Conservation (phyloP, 1,284 basidiomycete species). For the Hypsizygus ulmarius region DNA sequence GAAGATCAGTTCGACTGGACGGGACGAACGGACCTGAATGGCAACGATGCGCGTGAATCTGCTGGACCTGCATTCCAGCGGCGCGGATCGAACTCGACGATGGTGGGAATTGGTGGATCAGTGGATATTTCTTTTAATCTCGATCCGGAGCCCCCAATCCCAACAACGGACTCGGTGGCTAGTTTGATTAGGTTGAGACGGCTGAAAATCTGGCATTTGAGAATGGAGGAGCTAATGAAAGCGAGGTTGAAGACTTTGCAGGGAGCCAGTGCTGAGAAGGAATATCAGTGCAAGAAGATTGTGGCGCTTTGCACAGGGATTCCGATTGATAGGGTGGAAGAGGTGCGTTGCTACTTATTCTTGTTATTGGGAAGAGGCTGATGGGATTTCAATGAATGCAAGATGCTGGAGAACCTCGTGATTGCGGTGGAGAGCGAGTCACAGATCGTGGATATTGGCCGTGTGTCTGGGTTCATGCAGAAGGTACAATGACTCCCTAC, state of each 20-base stretch:
- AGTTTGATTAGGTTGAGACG: conserved; percentile 71
- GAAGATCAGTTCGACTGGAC: conserved; percentile 88
- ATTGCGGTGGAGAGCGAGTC: conserved; percentile 89
- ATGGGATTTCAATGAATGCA: conserved; percentile 32
- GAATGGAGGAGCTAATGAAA: conserved; percentile 74
- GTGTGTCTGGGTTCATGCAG: conserved; percentile 89
- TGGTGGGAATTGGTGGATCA: conserved; percentile 49
- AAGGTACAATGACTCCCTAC: conserved; percentile 44
- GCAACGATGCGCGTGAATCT: conserved; percentile 45
- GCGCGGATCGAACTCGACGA: conserved; percentile 62
- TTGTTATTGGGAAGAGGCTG: background rate
- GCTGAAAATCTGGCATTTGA: conserved; percentile 77
- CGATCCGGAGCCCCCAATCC: conserved; percentile 66
- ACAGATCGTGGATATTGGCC: conserved; percentile 78
- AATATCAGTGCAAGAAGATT: conserved; percentile 88
- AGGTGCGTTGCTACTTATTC: conserved; percentile 51
- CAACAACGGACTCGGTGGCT: conserved; percentile 53
- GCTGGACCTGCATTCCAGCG: conserved; percentile 60
- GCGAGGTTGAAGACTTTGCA: conserved; percentile 69
- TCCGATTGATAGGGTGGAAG: conserved; percentile 85
- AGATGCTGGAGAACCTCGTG: conserved; percentile 85
- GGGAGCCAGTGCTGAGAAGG: conserved; percentile 80
- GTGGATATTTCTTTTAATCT: conserved; percentile 60
- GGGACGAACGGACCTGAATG: conserved; percentile 70
- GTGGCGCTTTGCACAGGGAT: conserved; percentile 89